These are phyloP conservation scores for Collybia mongolica DNA, from an alignment of 768 basidiomycete species.

Conservation along the genomic window DNA sequence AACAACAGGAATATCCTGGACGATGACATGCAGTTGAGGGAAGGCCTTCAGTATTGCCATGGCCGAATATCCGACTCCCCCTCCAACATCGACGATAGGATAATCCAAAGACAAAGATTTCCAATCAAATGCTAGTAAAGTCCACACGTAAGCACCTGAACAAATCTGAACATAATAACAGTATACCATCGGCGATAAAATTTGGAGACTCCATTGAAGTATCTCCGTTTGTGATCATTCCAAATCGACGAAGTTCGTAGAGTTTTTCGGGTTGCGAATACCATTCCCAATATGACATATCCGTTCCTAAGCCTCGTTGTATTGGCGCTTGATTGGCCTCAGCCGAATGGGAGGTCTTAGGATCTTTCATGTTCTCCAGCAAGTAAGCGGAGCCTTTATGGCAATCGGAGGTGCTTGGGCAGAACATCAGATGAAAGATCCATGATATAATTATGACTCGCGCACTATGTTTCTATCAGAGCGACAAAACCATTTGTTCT, in stretches of 20 bases:
- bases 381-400: neutral
- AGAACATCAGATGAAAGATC: neutral
- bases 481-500: neutral
- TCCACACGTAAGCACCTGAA: too few relatives aligned
- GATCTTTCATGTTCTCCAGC: neutral
- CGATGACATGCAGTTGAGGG: slow-evolving; percentile 17
- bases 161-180: too few relatives aligned
- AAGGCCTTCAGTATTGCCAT: slow-evolving; percentile 15
- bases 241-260: slow-evolving; percentile 5
- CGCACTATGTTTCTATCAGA: neutral
- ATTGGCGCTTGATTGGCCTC: neutral
- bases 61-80: slow-evolving; percentile 23
- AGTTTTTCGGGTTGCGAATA: slow-evolving; percentile 1
- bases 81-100: slow-evolving; percentile 30
- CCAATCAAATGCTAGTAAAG: slow-evolving; percentile 26
- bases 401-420: neutral
- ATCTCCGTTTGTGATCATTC: neutral
- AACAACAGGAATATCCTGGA: slow-evolving; percentile 23
- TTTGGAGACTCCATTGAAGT: neutral
- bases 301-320: neutral
- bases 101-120: slow-evolving; percentile 14
- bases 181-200: neutral
- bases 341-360: neutral
- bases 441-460: neutral
- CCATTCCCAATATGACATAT: slow-evolving; percentile 2